Percentiles rank a stretch among this genome's conserved stretches.
phyloP scores from a whole-genome alignment of 179 eudicot genomes.

The Pouteria campechiana region DNA sequence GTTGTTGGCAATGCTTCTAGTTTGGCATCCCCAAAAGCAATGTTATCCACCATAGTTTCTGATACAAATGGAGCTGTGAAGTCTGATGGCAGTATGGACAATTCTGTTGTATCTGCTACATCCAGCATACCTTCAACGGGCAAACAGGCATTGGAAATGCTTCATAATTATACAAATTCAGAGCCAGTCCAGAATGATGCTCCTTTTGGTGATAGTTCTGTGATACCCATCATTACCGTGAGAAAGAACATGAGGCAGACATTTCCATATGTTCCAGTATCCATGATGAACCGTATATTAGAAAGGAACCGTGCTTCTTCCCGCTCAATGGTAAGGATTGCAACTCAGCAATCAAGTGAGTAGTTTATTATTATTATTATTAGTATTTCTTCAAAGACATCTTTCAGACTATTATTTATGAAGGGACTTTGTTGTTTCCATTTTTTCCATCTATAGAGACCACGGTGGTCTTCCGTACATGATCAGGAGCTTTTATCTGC shows the following conservation, averaged over 20 bases:
- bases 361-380: too few relatives aligned
- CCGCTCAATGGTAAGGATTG: slow-evolving; percentile 45
- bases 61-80: too few relatives aligned
- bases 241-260: slow-evolving; percentile 44
- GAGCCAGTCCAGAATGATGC: slow-evolving; percentile 12
- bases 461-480: slow-evolving; percentile 43
- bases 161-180: slow-evolving; percentile 5
- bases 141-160: slow-evolving; percentile 3
- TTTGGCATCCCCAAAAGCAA: background rate
- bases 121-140: slow-evolving; percentile 3
- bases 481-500: slow-evolving; percentile 62
- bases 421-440: slow-evolving; percentile 4
- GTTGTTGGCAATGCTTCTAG: slow-evolving; percentile 5
- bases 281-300: slow-evolving; percentile 54
- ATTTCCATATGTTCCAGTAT: slow-evolving; percentile 65
- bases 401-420: too few relatives aligned
- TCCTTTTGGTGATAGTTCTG: slow-evolving; percentile 7
- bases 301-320: slow-evolving; percentile 50
- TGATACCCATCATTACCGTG: slow-evolving; percentile 8
- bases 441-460: slow-evolving; percentile 37
- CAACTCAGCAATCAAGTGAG: too few relatives aligned
- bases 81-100: slow-evolving; percentile 5
- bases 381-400: too few relatives aligned
- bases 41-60: background rate
- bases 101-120: slow-evolving; percentile 3